These are phyloP conservation scores for Penicillium sclerotigenum DNA, from an alignment of 2,329 filamentous ascomycete genomes.

Conservation along the genomic window DNA sequence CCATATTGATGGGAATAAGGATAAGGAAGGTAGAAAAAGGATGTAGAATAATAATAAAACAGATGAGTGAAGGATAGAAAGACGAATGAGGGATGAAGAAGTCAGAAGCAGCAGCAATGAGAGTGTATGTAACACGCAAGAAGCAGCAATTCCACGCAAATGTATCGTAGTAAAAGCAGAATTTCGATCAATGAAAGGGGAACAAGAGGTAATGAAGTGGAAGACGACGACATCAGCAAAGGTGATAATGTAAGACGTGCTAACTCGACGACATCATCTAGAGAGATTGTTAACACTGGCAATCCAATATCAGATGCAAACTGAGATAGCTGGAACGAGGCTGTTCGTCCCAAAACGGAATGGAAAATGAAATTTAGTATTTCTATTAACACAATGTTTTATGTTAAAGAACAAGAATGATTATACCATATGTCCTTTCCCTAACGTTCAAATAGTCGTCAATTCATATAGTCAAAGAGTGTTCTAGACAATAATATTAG, in stretches of 20 bases:
- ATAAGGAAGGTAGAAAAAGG: not conserved
- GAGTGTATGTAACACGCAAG: not conserved
- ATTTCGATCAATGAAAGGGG: not conserved
- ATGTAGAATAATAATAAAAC: not conserved
- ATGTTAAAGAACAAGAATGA: too few species aligned
- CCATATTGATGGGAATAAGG: not conserved
- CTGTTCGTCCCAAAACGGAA: too few species aligned
- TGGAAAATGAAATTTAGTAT: not conserved
- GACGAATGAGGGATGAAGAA: not conserved
- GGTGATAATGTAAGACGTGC: not conserved
- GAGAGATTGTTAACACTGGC: not conserved
- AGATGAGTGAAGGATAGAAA: not conserved
- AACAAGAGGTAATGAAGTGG: not conserved
- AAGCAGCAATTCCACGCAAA: not conserved
- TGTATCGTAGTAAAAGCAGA: too few species aligned
- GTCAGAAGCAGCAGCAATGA: not conserved
- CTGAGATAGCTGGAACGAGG: not conserved
- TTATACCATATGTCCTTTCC: not conserved
- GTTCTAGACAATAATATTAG: too few species aligned
- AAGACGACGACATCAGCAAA: not conserved
- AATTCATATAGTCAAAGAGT: too few species aligned
- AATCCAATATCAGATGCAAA: not conserved
- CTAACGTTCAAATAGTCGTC: too few species aligned
- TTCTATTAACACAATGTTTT: too few species aligned
- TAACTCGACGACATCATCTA: not conserved